phyloP scores from a whole-genome alignment of 768 basidiomycete genomes.

The Tephrocybe rancida region DNA sequence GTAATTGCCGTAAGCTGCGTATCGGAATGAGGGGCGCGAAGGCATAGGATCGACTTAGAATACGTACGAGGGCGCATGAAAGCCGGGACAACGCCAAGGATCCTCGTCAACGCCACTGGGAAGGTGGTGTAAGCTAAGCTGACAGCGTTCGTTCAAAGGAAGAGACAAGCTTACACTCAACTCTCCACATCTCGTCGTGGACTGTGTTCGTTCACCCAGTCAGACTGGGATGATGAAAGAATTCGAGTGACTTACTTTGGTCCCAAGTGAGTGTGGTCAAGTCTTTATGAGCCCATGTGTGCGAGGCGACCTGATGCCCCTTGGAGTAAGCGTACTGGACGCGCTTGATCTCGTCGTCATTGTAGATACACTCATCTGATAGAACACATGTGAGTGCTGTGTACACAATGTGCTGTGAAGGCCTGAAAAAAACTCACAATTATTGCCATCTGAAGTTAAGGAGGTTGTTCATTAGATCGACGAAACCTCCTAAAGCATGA shows the following conservation, averaged over 20 bases:
- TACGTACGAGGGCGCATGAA: slow-evolving; percentile 49
- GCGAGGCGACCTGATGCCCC: slow-evolving; percentile 47
- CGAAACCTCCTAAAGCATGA: background rate
- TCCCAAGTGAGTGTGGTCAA: slow-evolving; percentile 40
- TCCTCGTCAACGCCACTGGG: slow-evolving; percentile 43
- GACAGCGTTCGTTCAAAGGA: background rate
- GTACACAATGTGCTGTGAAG: too few species aligned
- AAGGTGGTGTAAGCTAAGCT: background rate
- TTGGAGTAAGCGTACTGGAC: slow-evolving; percentile 38
- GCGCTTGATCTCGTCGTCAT: slow-evolving; percentile 29
- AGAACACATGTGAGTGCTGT: too few species aligned
- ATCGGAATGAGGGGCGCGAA: background rate
- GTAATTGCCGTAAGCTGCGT: slow-evolving; percentile 45
- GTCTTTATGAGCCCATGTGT: slow-evolving; percentile 47
- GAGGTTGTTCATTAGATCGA: background rate
- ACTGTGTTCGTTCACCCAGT: slow-evolving; percentile 23
- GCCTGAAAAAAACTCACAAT: slow-evolving; percentile 33
- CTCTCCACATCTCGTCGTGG: slow-evolving; percentile 46
- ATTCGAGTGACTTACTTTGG: slow-evolving; percentile 30
- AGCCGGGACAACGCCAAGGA: slow-evolving; percentile 44
- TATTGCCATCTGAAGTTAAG: slow-evolving; percentile 37
- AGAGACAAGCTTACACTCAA: slow-evolving; percentile 36
- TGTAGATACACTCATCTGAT: slow-evolving; percentile 42
- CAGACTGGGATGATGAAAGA: background rate
- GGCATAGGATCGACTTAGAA: background rate